These are phyloP conservation scores for Waitea zeae DNA, from an alignment of 1,284 basidiomycete species.

Conservation along the genomic window DNA sequence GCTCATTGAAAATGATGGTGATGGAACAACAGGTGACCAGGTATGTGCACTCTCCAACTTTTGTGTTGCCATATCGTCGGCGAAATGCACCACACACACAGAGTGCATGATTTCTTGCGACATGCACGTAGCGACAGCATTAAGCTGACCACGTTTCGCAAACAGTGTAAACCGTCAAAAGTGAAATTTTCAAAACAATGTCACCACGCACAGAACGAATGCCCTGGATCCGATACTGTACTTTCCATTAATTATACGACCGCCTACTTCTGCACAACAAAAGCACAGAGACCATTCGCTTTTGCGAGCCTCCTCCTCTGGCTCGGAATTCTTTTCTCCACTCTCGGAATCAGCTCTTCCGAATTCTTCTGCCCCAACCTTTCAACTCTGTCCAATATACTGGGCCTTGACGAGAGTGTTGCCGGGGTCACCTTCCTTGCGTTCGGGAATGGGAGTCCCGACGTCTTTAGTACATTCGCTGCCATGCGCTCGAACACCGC, in stretches of 20 bases:
- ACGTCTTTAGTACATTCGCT: conserved; percentile 89
- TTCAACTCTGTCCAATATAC: conserved; percentile 64
- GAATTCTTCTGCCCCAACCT: conserved; percentile 96
- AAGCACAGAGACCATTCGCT: conserved; percentile 30
- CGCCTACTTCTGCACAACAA: conserved; percentile 48
- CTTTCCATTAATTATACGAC: conserved; percentile 53
- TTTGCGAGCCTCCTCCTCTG: conserved; percentile 54
- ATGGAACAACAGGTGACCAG: too few relatives aligned
- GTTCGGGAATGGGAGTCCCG: conserved; percentile 86
- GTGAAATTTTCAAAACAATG: conserved; percentile 44
- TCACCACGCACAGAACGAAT: conserved; percentile 33
- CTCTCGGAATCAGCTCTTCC: conserved; percentile 81
- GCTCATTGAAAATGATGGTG: too few relatives aligned
- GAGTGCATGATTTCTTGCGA: too few relatives aligned
- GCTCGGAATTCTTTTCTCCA: conserved; percentile 75
- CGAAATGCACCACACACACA: conserved; percentile 5
- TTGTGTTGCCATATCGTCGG: too few relatives aligned
- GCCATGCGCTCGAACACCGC: conserved; percentile 81
- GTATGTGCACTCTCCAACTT: too few relatives aligned
- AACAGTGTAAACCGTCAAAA: conserved; percentile 42
- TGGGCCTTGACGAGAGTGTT: conserved; percentile 79
- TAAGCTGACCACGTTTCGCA: too few relatives aligned
- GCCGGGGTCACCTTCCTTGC: conserved; percentile 89
- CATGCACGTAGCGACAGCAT: too few relatives aligned
- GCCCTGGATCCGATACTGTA: conserved; percentile 39